phyloP scores from a whole-genome alignment of 176 grass and related monocot species.

The Thinopyrum elongatum region DNA sequence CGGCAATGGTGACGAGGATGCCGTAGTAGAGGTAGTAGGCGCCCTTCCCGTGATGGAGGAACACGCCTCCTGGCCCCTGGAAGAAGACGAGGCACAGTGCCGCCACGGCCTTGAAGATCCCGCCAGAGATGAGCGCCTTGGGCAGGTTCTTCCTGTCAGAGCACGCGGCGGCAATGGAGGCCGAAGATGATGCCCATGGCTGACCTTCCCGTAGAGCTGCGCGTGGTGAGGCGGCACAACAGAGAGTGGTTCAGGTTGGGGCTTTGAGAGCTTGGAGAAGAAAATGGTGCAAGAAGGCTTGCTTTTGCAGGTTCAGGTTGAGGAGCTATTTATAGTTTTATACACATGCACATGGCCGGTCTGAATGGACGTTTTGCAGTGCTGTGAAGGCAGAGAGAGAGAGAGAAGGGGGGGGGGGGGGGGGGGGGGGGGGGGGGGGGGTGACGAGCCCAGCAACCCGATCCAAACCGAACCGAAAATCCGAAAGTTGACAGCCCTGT shows the following conservation, averaged over 20 bases:
- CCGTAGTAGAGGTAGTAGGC: conserved; percentile 6
- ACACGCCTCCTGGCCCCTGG: background rate
- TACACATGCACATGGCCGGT: no score
- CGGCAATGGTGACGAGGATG: background rate
- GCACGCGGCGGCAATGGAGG: background rate
- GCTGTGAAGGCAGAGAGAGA: no score
- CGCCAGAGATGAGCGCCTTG: background rate
- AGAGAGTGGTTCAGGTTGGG: background rate
- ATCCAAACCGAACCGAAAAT: no score
- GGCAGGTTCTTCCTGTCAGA: background rate
- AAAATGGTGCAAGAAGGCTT: no score
- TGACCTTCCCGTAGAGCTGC: background rate
- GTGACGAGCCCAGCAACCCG: no score
- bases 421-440: no score
- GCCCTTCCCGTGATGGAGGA: conserved; percentile 3
- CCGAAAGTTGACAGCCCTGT: no score
- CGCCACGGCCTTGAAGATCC: background rate
- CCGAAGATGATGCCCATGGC: background rate
- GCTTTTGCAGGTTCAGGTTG: no score
- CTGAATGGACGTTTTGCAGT: no score
- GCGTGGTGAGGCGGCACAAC: background rate
- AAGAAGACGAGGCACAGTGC: conserved; percentile 11
- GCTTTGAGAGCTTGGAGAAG: no score
- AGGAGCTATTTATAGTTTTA: no score
- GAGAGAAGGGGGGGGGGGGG: no score